Evolutionary conservation across 140 eudicot genomes (phyloP).

Genomic region (Senecio squalidus): DNA sequence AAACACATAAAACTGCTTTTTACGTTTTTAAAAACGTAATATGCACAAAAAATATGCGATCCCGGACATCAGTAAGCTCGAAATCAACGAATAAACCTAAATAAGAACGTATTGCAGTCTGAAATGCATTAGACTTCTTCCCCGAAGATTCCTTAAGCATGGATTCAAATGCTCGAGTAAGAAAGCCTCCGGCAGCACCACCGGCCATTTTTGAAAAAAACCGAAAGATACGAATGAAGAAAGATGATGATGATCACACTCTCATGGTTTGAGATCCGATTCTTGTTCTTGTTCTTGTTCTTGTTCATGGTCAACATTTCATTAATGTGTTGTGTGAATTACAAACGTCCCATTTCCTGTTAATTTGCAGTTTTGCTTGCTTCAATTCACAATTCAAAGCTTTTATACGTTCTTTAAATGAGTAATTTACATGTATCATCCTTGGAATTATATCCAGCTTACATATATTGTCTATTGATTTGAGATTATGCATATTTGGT

Average conservation of each 20-base stretch:
- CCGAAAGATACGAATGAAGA: constrained; percentile 10
- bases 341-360: constrained; percentile 28
- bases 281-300: constrained; percentile 32
- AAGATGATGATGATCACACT: constrained; percentile 22
- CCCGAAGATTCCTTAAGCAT: constrained; percentile 81
- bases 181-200: constrained; percentile 80
- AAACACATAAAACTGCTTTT: too few species aligned
- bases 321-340: constrained; percentile 30
- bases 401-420: constrained; percentile 11
- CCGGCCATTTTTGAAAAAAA: constrained; percentile 46
- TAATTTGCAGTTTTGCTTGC: constrained; percentile 34
- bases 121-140: constrained; percentile 45
- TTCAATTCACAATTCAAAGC: constrained; percentile 21
- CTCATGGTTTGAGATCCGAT: constrained; percentile 30
- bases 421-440: constrained; percentile 1
- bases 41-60: too few species aligned
- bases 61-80: too few species aligned
- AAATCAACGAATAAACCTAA: constrained; percentile 55
- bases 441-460: not conserved
- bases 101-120: constrained; percentile 51
- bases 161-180: constrained; percentile 64
- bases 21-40: too few species aligned
- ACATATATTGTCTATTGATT: not conserved
- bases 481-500: not conserved
- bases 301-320: constrained; percentile 25